Base-by-base conservation (phyloP, 1,284 basidiomycete genomes). In the Apiotrichum montevideense region DNA sequence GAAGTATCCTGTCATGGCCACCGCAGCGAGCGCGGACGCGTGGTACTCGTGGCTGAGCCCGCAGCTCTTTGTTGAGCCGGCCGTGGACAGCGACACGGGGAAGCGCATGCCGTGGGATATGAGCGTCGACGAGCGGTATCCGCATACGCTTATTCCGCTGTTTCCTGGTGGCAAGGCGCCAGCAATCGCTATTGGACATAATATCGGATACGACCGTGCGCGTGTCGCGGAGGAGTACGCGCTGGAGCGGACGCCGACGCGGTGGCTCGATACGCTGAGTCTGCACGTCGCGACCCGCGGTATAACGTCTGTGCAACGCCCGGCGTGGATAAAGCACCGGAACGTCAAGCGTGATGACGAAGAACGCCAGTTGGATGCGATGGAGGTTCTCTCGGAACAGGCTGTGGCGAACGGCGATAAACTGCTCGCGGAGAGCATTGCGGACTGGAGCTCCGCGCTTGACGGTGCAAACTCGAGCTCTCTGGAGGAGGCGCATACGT, bases 1-100 rank as follows among this genome's bases (percentile, higher is more conserved):
- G 46, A 85, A 84, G 0, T 93, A 86, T 66, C 83, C 95, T 2
- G 81, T 98, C 69, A 88, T 98, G 81, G 94, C 96, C 0, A 89
- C 87, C 56, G 94, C 94, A 2, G 88, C 84, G 0, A 87, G 91
- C 4, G 79, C 81, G 14, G 84, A 85, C 40, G 87, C 86, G 1
- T 98, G 95, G 94, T 98, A 98, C 71, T 85, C 85, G 4, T 99
- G 96, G 95, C 83, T 97, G 57, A 94, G 89, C 1, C 95, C 95
- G 0, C 95, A 92, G 85, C 78, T 99, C 4, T 82, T 97, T 5
- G 84, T 84, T 10, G 32, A 58, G 4, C 72, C 71, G 4, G 33
- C 34, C 3, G n/a, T 55, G 15, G 62, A 67, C 0, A 56, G 55
- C 0, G 50, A 43, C 4, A 14, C 32, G 4, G 33, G 14, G 21